These are phyloP conservation scores for Fragaria iinumae DNA, from an alignment of 306 rosid genomes.

Conservation along the genomic window DNA sequence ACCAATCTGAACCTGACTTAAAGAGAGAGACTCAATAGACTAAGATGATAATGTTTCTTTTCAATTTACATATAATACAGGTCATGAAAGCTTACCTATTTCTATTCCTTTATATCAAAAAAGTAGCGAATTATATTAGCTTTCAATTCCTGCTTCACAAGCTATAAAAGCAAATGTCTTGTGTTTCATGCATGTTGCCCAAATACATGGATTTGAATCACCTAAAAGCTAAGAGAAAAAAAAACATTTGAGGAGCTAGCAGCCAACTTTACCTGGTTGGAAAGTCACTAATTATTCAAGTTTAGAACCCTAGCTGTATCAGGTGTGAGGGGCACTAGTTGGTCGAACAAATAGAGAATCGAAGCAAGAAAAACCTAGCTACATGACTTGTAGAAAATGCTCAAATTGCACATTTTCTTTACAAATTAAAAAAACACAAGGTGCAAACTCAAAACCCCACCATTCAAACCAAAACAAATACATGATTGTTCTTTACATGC, in stretches of 20 bases:
- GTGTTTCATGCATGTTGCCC: slow-evolving; percentile 1
- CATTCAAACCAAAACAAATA: slow-evolving; percentile 29
- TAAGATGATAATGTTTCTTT: neutral
- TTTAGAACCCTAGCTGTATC: neutral
- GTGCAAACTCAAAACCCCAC: slow-evolving; percentile 17
- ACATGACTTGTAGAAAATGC: neutral
- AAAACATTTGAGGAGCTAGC: neutral
- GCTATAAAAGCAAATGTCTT: slow-evolving; percentile 25
- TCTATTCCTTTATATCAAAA: too few species aligned
- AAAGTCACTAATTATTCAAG: neutral
- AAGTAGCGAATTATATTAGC: too few species aligned
- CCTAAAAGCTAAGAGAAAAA: neutral
- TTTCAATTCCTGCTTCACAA: neutral
- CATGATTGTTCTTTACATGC: slow-evolving; percentile 16
- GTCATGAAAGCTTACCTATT: neutral
- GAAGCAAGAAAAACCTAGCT: too few species aligned
- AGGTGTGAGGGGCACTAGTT: neutral
- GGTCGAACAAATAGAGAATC: neutral
- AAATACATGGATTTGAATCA: slow-evolving; percentile 1
- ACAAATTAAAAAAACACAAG: neutral
- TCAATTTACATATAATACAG: neutral
- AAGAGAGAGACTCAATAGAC: slow-evolving; percentile 6
- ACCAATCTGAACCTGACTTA: neutral
- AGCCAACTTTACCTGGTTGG: slow-evolving; percentile 1
- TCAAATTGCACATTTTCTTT: slow-evolving; percentile 1